Evolutionary conservation across 768 basidiomycete species (phyloP), one percentile per base, ranked within the genome.

Genomic region (Chalciporus sphaerocephalus): DNA sequence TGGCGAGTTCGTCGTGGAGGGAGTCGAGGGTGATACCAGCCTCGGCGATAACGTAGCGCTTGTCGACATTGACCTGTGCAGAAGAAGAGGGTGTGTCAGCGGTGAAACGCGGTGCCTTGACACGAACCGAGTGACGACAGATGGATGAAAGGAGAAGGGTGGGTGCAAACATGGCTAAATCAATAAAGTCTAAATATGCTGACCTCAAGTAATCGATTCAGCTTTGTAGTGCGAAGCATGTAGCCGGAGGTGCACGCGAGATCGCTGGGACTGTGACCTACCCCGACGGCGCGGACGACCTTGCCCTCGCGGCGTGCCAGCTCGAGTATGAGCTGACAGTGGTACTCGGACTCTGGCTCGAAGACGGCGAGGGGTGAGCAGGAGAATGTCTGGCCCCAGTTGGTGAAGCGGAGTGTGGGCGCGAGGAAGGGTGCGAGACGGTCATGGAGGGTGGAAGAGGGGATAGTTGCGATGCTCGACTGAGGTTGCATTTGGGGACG

Each of bases 221-320:
- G 67, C 57, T 76, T 79, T 34, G 81, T 81, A 48, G 88, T 88
- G 42, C 86, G 76, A 46, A 98, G 68, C 82, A 97, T 87, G 69
- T 80, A 93, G 10, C 83, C 90, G 41, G 71, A 76, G 0, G 93
- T 96, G 68, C 92, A 97, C 0, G 91, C 88, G 40, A 98, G 74
- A 69, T 99, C 95, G 59, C 85, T 88, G 18, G 95, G 95, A 47
- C 87, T 89, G 69, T 97, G 94, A 2, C 94, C 95, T 13, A 91
- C 82, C 11, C 92, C 96, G 11, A 83, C 86, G 1, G 89, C 87
- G 44, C 92, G 81, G 25, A 98, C 73, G 17, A 76, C 72, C 59
- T 78, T 81, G 13, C 76, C 69, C 60, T 92, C 81, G 34, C 86
- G 72, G 15, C 83, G 73, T 0, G 93, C 92, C 20, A 92, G 80